Base-by-base conservation (phyloP, 2,329 filamentous ascomycete genomes). In the Leptographium procerum region DNA sequence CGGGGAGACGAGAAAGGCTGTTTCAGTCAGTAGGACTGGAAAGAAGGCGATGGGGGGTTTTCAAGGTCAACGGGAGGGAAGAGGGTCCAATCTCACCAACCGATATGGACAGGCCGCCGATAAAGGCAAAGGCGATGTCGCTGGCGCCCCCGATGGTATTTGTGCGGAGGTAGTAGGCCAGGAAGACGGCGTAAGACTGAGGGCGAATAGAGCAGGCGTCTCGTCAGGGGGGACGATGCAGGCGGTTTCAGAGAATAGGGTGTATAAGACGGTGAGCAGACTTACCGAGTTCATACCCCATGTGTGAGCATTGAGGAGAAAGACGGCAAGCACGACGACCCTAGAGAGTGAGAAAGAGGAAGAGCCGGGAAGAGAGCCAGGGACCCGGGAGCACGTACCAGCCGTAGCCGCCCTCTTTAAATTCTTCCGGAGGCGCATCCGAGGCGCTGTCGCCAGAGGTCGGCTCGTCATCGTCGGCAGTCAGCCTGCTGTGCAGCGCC, bases 221-320 rank as follows among this genome's bases (percentile, higher is more conserved):
- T n/a, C n/a, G n/a, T 55, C 33, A 52, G 16, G 13, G 13, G 29
- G 10, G 19, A n/a, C 8, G 13, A 4, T 7, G 52, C 6, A 55
- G 14, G 45, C 47, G 8, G 26, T 22, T 14, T 26, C 14, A 52
- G 9, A 5, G 16, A 33, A 22, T 13, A 36, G 19, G 3, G 16
- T n/a, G n/a, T n/a, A n/a, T n/a, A n/a, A n/a, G n/a, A n/a, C n/a
- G n/a, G n/a, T n/a, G n/a, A n/a, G n/a, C 26, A 14, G 45, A 65
- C 77, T 59, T 63, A 82, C 79, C 58, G 80, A 83, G 68, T 89
- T 90, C 61, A 90, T 72, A 9, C 87, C 87, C 87, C 87, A 90
- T 1, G 86, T 89, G 66, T 89, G 86, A 9, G 78, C 82, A 66
- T 87, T 88, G 59, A 87, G 78, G 61, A 82, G 69, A 55, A 78